Percentiles rank a stretch among this genome's conserved stretches.
Evolutionary conservation across 2,329 filamentous ascomycete species (phyloP).

Genomic region (Septoria linicola): DNA sequence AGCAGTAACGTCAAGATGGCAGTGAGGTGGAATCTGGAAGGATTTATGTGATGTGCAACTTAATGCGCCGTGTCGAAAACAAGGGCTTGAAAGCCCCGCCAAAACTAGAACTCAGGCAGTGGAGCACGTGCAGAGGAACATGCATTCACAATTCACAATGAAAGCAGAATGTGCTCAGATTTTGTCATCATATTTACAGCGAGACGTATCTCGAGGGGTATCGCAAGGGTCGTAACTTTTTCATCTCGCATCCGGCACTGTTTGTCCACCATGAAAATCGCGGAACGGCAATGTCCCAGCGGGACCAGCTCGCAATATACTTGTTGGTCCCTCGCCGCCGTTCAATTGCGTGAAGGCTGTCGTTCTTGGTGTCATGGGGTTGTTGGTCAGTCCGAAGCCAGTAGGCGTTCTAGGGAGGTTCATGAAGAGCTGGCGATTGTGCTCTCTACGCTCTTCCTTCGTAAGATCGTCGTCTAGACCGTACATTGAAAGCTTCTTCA

Average conservation of each 20-base stretch:
- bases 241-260: conserved; percentile 25
- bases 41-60: too few relatives aligned
- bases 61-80: too few relatives aligned
- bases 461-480: conserved; percentile 46
- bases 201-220: conserved; percentile 11
- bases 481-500: conserved; percentile 54
- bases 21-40: too few relatives aligned
- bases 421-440: conserved; percentile 46
- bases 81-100: too few relatives aligned
- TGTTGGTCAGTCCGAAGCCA: conserved; percentile 32
- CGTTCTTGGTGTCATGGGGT: conserved; percentile 62
- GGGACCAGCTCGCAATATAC: conserved; percentile 15
- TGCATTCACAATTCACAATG: not conserved
- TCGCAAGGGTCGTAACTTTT: conserved; percentile 7
- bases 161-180: not conserved
- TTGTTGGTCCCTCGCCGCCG: conserved; percentile 26
- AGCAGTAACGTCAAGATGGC: too few relatives aligned
- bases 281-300: conserved; percentile 32
- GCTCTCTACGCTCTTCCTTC: conserved; percentile 56
- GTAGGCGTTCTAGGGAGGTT: conserved; percentile 46
- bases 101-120: too few relatives aligned
- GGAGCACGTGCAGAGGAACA: not conserved
- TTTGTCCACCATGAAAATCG: conserved; percentile 27
- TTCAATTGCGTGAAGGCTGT: conserved; percentile 64
- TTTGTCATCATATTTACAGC: conserved; percentile 12